phyloP scores from a whole-genome alignment of 306 rosid genomes.

The Arachis stenosperma region DNA sequence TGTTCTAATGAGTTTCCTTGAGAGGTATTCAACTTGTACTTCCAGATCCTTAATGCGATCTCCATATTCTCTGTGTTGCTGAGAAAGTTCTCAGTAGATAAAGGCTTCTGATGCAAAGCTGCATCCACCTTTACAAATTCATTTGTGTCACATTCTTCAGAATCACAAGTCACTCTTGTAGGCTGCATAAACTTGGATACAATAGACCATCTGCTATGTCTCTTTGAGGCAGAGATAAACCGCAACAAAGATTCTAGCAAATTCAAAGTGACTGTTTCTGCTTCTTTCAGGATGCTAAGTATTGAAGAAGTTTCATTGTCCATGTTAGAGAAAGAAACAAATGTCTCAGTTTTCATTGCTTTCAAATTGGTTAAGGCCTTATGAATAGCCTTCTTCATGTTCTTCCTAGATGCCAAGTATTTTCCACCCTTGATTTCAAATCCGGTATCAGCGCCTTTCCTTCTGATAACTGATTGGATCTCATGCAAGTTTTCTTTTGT shows the following conservation, averaged over 20 bases:
- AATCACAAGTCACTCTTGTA: slow-evolving; percentile 41
- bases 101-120: slow-evolving; percentile 42
- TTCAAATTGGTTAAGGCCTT: slow-evolving; percentile 41
- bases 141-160: slow-evolving; percentile 34
- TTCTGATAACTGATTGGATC: slow-evolving; percentile 40
- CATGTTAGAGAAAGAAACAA: slow-evolving; percentile 29
- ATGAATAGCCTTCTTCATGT: slow-evolving; percentile 39
- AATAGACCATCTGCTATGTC: slow-evolving; percentile 42
- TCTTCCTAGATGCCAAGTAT: slow-evolving; percentile 43
- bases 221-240: slow-evolving; percentile 39
- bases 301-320: slow-evolving; percentile 18
- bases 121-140: slow-evolving; percentile 43
- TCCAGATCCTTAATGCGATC: slow-evolving; percentile 41
- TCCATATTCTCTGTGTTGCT: slow-evolving; percentile 37
- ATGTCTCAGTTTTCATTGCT: slow-evolving; percentile 28
- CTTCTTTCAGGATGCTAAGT: slow-evolving; percentile 41
- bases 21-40: slow-evolving; percentile 32
- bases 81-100: slow-evolving; percentile 22
- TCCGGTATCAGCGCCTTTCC: slow-evolving; percentile 35
- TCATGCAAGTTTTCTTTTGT: slow-evolving; percentile 41
- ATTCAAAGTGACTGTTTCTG: slow-evolving; percentile 42
- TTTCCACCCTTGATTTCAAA: slow-evolving; percentile 36
- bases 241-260: slow-evolving; percentile 41
- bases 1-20: slow-evolving; percentile 44
- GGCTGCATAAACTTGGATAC: slow-evolving; percentile 42